phyloP scores from a whole-genome alignment of 192 early-diverging fungal species.

The Thoreauomyces humboldtii region DNA sequence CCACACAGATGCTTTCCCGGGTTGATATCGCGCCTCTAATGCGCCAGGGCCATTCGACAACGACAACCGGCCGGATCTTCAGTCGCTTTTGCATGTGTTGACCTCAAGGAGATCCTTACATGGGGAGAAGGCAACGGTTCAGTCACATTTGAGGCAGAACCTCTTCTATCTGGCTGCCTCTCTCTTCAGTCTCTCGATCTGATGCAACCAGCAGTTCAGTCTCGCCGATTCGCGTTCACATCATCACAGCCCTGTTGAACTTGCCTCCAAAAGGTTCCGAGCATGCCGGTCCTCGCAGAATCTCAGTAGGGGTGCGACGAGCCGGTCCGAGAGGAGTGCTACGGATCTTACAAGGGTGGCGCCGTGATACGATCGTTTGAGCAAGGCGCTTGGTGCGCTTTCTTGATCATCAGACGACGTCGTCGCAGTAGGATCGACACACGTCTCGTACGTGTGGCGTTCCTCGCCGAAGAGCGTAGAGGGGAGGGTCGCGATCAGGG shows the following conservation, averaged over 20 bases:
- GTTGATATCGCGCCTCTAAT: no score
- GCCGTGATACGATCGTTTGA: slow-evolving; percentile 28
- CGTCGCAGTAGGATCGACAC: background rate
- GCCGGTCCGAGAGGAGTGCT: slow-evolving; percentile 27
- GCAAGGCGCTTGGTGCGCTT: background rate
- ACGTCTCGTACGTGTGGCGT: background rate
- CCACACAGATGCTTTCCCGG: no score
- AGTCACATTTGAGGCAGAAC: no score
- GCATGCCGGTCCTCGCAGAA: slow-evolving; percentile 22
- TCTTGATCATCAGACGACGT: background rate
- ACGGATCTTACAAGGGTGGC: slow-evolving; percentile 28
- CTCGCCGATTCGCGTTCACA: background rate
- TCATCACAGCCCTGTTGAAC: no score
- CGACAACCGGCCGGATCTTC: no score
- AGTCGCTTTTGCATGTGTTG: no score
- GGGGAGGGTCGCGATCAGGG: slow-evolving; percentile 8
- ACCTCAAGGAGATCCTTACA: no score
- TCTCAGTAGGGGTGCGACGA: slow-evolving; percentile 26
- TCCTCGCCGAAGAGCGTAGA: slow-evolving; percentile 9
- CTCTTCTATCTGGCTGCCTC: no score
- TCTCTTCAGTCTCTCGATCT: no score
- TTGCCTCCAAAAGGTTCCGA: slow-evolving; percentile 30
- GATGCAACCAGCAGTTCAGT: no score
- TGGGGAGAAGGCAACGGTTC: no score
- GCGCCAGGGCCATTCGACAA: no score